Evolutionary conservation across 2,329 filamentous ascomycete species (phyloP).

Genomic region (Fusarium sp.): DNA sequence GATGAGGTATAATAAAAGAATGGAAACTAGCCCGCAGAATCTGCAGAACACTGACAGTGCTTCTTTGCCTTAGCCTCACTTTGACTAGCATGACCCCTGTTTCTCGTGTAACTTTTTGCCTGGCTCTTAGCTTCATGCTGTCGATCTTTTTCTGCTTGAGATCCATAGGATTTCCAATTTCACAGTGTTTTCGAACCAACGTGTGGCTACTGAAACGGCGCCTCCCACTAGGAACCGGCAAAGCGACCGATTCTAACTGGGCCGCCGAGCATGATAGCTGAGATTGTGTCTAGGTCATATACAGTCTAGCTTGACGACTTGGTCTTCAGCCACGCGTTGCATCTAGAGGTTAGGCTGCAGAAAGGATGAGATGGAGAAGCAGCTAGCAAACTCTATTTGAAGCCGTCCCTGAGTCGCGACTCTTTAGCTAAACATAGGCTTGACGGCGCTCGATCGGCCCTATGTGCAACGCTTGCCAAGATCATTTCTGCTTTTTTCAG

Average conservation of each 20-base stretch:
- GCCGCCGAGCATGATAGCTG: background rate
- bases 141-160: slow-evolving; percentile 6
- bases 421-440: too few species aligned
- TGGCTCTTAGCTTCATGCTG: background rate
- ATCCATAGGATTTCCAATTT: background rate
- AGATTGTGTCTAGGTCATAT: background rate
- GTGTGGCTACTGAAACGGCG: background rate
- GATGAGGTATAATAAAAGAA: slow-evolving; percentile 15
- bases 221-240: background rate
- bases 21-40: background rate
- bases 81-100: slow-evolving; percentile 12
- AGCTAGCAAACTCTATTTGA: slow-evolving; percentile 11
- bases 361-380: slow-evolving; percentile 1
- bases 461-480: slow-evolving; percentile 1
- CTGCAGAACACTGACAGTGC: slow-evolving; percentile 7
- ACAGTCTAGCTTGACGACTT: background rate
- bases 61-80: background rate
- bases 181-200: background rate
- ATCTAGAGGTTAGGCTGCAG: background rate
- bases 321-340: background rate
- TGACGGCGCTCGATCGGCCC: background rate
- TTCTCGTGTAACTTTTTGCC: background rate
- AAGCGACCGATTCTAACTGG: background rate
- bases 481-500: background rate
- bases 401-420: slow-evolving; percentile 3